Percentiles rank a stretch among this genome's conserved stretches.
phyloP scores from a whole-genome alignment of 2,329 filamentous ascomycete species.

The Botrytis deweyae region DNA sequence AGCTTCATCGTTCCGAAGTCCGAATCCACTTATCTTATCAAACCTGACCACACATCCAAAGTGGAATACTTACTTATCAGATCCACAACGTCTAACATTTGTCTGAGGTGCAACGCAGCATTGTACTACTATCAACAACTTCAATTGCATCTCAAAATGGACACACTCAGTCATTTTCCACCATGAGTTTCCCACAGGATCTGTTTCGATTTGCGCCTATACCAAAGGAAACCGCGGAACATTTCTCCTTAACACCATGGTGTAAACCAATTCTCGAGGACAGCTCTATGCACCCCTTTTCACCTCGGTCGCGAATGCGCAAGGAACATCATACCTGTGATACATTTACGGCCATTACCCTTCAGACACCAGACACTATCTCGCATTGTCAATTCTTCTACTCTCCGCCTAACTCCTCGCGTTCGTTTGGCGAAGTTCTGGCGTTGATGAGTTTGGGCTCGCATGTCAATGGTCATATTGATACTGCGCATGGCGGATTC shows the following conservation, averaged over 20 bases:
- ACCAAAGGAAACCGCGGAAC: slow-evolving; percentile 22
- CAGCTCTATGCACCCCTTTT: slow-evolving; percentile 28
- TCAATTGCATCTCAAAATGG: background rate
- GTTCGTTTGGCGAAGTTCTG: slow-evolving; percentile 24
- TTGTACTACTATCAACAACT: background rate
- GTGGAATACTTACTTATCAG: background rate
- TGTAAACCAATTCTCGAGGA: slow-evolving; percentile 27
- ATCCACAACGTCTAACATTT: background rate
- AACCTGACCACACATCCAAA: background rate
- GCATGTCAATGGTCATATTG: slow-evolving; percentile 54
- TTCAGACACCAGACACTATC: slow-evolving; percentile 26
- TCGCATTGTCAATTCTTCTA: slow-evolving; percentile 30
- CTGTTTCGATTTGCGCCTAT: background rate
- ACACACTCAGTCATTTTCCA: background rate
- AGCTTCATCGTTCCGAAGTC: background rate
- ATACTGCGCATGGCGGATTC: slow-evolving; percentile 60
- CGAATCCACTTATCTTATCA: slow-evolving; percentile 3
- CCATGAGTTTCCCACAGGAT: background rate
- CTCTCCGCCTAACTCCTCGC: slow-evolving; percentile 13
- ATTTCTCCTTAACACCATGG: slow-evolving; percentile 29
- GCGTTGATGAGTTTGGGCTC: slow-evolving; percentile 44
- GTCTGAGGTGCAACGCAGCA: background rate
- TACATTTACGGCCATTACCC: slow-evolving; percentile 25
- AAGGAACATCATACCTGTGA: slow-evolving; percentile 17
- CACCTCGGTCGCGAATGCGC: slow-evolving; percentile 12